Evolutionary conservation across 2,329 filamentous ascomycete species (phyloP), one percentile per base, ranked within the genome.

Genomic region (Sporothrix protearum): DNA sequence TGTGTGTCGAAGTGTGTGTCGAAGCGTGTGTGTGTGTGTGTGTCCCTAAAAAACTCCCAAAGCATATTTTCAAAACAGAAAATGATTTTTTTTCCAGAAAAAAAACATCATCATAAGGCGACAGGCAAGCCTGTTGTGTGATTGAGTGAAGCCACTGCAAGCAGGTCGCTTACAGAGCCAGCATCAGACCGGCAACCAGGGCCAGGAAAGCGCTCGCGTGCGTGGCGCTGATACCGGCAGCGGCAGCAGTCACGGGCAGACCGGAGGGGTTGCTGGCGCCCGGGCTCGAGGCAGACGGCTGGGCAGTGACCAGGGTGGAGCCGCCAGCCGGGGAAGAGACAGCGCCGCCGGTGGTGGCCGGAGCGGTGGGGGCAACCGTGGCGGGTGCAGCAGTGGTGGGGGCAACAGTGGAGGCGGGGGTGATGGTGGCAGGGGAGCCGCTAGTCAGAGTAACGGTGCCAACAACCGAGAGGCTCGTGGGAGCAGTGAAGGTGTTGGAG

Each of bases 401-500:
- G 16, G 53, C 36, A 39, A 14, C 55, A 39, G 42, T 14, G 22
- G 64, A 55, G 14, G 30, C 36, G 12, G 69, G 7, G 28, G 55
- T 63, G 39, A 53, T 10, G 33, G 73, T 68, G 39, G 73, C 33
- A 10, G 33, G 33, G 19, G 6, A 22, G 33, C 33, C 36, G 57
- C 57, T 36, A 1, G 33, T 68, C 33, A 74, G 72, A 10, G 72
- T 72, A 53, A 75, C 71, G 59, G 74, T 74, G 51, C 74, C 73
- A 45, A 76, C 73, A 6, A 61, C 71, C 10, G 76, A 73, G 47
- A 71, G 42, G 70, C 64, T 68, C n/a, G 71, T 30, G 16, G 75
- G 72, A 6, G 75, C 72, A 42, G 72, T 73, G 71, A 76, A 75
- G 53, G 77, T 77, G 68, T 71, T 74, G 36, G 59, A 6, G 9